Evolutionary conservation across 768 basidiomycete species (phyloP), one percentile per base, ranked within the genome.

Genomic region (Ramaria rubella): DNA sequence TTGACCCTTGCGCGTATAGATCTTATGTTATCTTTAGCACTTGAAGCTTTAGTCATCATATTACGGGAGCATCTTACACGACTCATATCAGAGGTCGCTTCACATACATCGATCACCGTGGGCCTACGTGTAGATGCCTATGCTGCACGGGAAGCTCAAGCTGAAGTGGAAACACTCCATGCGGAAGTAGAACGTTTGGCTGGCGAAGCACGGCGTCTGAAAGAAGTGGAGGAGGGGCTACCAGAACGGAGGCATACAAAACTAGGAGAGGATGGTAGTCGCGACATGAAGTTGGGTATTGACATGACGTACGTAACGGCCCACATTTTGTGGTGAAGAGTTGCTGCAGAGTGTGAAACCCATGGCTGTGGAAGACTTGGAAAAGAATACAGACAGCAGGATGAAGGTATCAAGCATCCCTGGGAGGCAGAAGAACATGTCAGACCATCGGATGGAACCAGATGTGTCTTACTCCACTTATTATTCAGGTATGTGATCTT

Each of bases 141-240:
- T 1, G 74, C 80, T 0, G 64, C 90, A 49, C 69, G 77, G 34
- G 79, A 81, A 55, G 88, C 87, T 67, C 69, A 79, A 23, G 70
- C 74, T 4, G 90, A 92, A 59, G 81, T 94, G 7, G 77, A 81
- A 43, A 73, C 75, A 12, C 77, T 96, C 12, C 77, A 79, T 34
- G 74, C 78, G 11, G 89, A 94, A 63, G 87, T 97, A 6, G 89
- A 94, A 63, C 70, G 85, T 42, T 79, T 96, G 5, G 85, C 81
- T 0, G 83, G 84, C 3, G 93, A 98, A 69, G 89, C 96, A 2
- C 86, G 88, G 58, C 86, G 90, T 2, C 75, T 96, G n/a, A 75
- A 87, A 11, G 86, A 83, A 1, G 86, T 94, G 1, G 89, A 94
- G 68, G 86, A 90, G 57, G 91, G 91, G 4, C 74, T 96, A 52